A percentile compares a stretch with the other conserved stretches of the same genome.
phyloP scores from a whole-genome alignment of 345 rosid genomes.

The Ceriops decandra region DNA sequence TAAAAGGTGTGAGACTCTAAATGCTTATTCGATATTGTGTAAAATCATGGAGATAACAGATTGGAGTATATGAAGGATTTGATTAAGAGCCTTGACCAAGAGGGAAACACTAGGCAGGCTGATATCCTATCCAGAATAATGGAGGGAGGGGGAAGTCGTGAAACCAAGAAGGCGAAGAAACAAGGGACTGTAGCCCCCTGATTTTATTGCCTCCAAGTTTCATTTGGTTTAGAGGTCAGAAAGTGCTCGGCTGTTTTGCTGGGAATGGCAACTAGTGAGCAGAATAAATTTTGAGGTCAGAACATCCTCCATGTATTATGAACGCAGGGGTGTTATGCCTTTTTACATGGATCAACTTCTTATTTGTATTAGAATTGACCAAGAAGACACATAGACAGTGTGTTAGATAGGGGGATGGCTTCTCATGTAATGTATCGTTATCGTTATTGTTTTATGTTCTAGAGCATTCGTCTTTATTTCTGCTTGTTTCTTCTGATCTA shows the following conservation, averaged over 20 bases:
- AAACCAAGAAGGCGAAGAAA: slow-evolving; percentile 16
- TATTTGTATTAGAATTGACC: too few relatives aligned
- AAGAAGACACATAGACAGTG: too few relatives aligned
- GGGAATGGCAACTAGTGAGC: not conserved
- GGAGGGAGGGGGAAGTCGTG: slow-evolving; percentile 25
- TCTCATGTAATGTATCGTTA: too few relatives aligned
- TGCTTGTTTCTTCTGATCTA: too few relatives aligned
- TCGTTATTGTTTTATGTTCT: too few relatives aligned
- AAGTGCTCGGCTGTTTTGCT: not conserved
- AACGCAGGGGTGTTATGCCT: not conserved
- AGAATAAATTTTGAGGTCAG: too few relatives aligned
- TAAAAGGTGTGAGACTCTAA: slow-evolving; percentile 78
- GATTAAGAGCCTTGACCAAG: slow-evolving; percentile 70
- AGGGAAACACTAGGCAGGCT: slow-evolving; percentile 85
- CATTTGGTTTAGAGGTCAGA: not conserved
- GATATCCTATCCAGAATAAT: slow-evolving; percentile 77
- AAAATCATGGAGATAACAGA: slow-evolving; percentile 60
- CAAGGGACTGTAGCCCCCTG: not conserved
- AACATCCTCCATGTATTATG: too few relatives aligned
- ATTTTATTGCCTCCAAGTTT: not conserved
- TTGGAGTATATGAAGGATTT: slow-evolving; percentile 67
- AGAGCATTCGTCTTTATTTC: too few relatives aligned
- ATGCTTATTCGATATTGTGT: slow-evolving; percentile 78
- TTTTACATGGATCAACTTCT: too few relatives aligned
- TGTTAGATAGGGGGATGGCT: too few relatives aligned